Evolutionary conservation across 1,284 basidiomycete genomes (phyloP).

Genomic region (Cutaneotrichosporon spelunceum): DNA sequence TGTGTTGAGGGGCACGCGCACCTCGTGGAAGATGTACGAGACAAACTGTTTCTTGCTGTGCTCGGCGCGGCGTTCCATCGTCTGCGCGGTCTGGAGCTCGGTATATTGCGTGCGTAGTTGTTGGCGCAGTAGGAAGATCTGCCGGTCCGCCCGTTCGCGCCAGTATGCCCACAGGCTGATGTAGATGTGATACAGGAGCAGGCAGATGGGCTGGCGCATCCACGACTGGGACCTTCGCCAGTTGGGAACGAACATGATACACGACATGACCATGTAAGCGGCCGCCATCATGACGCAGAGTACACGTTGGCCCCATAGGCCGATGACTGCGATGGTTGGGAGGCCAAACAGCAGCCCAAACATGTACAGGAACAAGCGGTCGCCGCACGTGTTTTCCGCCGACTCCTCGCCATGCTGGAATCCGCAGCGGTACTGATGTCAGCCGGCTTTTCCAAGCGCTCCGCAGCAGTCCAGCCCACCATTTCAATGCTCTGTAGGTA

Average conservation of each 20-base stretch:
- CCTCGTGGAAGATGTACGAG: slow-evolving; percentile 65
- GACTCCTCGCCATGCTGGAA: slow-evolving; percentile 1
- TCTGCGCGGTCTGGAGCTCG: slow-evolving; percentile 77
- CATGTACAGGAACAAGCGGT: slow-evolving; percentile 11
- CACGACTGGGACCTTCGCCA: not conserved
- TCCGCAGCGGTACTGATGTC: not conserved
- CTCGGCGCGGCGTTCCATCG: slow-evolving; percentile 73
- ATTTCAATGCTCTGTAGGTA: slow-evolving; percentile 37
- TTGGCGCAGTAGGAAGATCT: slow-evolving; percentile 62
- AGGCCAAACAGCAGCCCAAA: slow-evolving; percentile 52
- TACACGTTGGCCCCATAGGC: slow-evolving; percentile 65
- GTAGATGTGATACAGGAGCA: slow-evolving; percentile 49
- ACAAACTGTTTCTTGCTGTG: slow-evolving; percentile 76
- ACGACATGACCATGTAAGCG: slow-evolving; percentile 55
- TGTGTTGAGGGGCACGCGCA: slow-evolving; percentile 86
- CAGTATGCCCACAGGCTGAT: slow-evolving; percentile 48
- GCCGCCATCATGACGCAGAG: slow-evolving; percentile 62
- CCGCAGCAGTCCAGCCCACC: slow-evolving; percentile 10
- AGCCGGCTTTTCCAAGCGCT: not conserved
- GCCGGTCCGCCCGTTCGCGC: slow-evolving; percentile 57
- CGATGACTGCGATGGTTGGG: slow-evolving; percentile 73
- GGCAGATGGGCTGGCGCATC: not conserved
- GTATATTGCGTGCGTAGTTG: slow-evolving; percentile 69
- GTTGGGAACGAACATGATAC: not conserved
- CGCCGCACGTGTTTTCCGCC: not conserved